Base-by-base conservation (phyloP, 805 yeast species). In the Candida tallmaniae region DNA sequence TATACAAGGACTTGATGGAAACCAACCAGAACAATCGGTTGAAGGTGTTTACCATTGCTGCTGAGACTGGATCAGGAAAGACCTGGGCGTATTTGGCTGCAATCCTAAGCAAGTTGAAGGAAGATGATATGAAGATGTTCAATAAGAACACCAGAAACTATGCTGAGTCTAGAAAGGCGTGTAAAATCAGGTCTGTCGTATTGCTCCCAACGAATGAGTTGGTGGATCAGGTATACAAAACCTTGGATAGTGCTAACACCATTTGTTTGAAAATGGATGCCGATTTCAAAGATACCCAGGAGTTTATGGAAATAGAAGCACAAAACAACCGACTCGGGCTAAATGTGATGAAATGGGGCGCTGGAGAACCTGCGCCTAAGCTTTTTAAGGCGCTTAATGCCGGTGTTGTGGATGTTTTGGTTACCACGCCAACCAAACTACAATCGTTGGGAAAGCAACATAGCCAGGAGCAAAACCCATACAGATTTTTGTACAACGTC, bases 51-150 rank as follows among this genome's bases (percentile, higher is more conserved):
- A 76, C 93, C 2, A 58, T 90, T 35, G 97, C 97, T 0, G 96
- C 97, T 3, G 97, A 93, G 54, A 90, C 98, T 0, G 98, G 98
- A 0, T 83, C 95, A 0, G 98, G 98, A 6, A 90, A 90, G 53
- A 90, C 98, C 0, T 78, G 95, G 79, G 88, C 97, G 0, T 90
- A 89, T 51, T 52, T 93, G 40, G 77, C 83, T 0, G 89, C 96
- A 0, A 42, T 90, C 23, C 43, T 89, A 24, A 82, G 86, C 31
- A 76, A 74, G 42, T 57, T 89, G 42, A 74, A 77, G 40, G 78
- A 80, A 38, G 76, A 73, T 32, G 79, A 80, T 37, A 39, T 56
- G 9, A 47, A 46, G 6, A 30, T 47, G 2, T 62, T 50, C 41
- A 43, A 45, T 14, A 45, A 49, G 9, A 35, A 25, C 20, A 37